These are phyloP conservation scores for Phylloporus gajari DNA, from an alignment of 1,284 basidiomycete species.

Conservation along the genomic window DNA sequence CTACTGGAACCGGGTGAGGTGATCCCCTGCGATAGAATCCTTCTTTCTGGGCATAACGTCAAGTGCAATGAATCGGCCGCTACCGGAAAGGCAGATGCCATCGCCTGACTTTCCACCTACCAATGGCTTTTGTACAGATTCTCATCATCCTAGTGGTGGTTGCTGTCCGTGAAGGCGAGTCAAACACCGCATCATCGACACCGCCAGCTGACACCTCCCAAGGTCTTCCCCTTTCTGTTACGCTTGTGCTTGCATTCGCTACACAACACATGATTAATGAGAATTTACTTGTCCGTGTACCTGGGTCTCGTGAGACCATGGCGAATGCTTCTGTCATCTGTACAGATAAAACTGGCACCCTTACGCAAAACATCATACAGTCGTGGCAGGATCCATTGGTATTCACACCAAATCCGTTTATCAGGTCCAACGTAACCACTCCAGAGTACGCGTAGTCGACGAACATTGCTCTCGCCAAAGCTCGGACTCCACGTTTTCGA, in stretches of 20 bases:
- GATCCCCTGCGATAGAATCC: constrained; percentile 94
- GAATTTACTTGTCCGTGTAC: constrained; percentile 93
- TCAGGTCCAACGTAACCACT: constrained; percentile 77
- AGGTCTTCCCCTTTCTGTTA: constrained; percentile 96
- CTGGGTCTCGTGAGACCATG: constrained; percentile 98
- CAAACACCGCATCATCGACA: constrained; percentile 5
- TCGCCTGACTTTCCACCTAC: constrained; percentile 45
- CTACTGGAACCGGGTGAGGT: constrained; percentile 96
- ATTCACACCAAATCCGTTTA: constrained; percentile 94
- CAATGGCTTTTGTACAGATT: constrained; percentile 90
- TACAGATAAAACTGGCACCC: constrained; percentile 95
- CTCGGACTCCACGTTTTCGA: constrained; percentile 47
- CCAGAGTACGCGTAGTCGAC: constrained; percentile 80
- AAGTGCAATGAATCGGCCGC: constrained; percentile 97
- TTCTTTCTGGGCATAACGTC: constrained; percentile 92
- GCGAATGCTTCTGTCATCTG: constrained; percentile 96
- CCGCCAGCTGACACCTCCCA: constrained; percentile 20
- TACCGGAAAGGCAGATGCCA: constrained; percentile 96
- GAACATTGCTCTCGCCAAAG: constrained; percentile 52
- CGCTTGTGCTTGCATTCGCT: constrained; percentile 94
- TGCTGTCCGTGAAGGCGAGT: constrained; percentile 62
- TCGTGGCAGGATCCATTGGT: constrained; percentile 95
- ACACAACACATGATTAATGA: constrained; percentile 97
- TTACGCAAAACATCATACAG: constrained; percentile 94
- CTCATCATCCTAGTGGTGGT: constrained; percentile 79